Conservation (phyloP, 768 basidiomycete genomes). For the Serendipita indica region DNA sequence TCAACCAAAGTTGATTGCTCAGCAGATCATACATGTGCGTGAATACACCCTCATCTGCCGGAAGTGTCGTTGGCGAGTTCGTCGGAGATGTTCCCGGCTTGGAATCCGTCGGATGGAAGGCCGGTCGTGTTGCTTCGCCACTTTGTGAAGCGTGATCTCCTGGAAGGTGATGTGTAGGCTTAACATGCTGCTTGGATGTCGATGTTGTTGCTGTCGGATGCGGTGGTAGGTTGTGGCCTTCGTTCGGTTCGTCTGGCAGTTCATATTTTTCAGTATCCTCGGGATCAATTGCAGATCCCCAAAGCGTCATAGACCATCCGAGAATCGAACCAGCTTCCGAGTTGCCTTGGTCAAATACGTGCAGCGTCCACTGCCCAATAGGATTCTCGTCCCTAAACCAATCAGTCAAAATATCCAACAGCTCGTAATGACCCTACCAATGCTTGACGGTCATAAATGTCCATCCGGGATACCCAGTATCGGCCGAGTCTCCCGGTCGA, state of each 20-base stretch:
- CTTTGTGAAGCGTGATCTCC: slow-evolving; percentile 67
- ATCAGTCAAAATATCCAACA: slow-evolving; percentile 14
- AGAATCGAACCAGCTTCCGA: slow-evolving; percentile 45
- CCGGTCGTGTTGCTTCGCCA: slow-evolving; percentile 68
- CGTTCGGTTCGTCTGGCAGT: slow-evolving; percentile 18
- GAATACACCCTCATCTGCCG: slow-evolving; percentile 69
- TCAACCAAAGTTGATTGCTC: slow-evolving; percentile 76
- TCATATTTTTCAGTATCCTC: slow-evolving; percentile 42
- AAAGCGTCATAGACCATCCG: slow-evolving; percentile 85
- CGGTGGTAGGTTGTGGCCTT: slow-evolving; percentile 26
- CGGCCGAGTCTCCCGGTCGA: slow-evolving; percentile 48
- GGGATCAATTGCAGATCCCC: slow-evolving; percentile 76
- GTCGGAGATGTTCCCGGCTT: background rate
- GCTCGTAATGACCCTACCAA: slow-evolving; percentile 43
- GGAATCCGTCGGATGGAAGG: slow-evolving; percentile 32
- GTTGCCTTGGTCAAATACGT: slow-evolving; percentile 66
- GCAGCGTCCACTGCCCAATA: slow-evolving; percentile 78
- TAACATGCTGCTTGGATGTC: slow-evolving; percentile 48
- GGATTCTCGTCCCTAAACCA: slow-evolving; percentile 76
- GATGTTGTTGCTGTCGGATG: slow-evolving; percentile 25
- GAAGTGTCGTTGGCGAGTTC: background rate
- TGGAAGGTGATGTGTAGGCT: slow-evolving; percentile 79
- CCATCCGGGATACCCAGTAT: slow-evolving; percentile 80
- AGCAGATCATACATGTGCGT: slow-evolving; percentile 59
- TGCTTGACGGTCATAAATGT: slow-evolving; percentile 98